Conservation (phyloP, 2,329 filamentous ascomycete genomes). For the Chaetomiaceae sp. region DNA sequence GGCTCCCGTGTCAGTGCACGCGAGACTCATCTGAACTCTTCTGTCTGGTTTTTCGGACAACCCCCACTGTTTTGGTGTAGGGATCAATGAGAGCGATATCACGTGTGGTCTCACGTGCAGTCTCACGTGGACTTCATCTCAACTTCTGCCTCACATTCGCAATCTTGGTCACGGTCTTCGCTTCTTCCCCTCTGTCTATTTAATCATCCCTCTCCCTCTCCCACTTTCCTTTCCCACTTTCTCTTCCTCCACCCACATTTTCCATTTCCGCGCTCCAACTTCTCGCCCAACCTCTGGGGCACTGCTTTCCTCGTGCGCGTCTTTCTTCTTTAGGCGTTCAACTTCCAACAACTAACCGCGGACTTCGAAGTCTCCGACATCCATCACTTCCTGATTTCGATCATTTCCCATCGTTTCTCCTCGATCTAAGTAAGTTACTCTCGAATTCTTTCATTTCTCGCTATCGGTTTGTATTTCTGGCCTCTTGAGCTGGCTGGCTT, state of each 20-base stretch:
- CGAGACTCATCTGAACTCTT: no score
- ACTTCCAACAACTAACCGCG: background rate
- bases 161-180: no score
- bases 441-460: background rate
- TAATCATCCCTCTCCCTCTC: background rate
- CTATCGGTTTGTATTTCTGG: no score
- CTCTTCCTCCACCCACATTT: background rate
- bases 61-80: no score
- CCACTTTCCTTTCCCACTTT: background rate
- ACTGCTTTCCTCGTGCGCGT: background rate
- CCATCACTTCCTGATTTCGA: background rate
- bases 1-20: no score
- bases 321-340: background rate
- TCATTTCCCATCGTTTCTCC: background rate
- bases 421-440: background rate
- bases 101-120: no score
- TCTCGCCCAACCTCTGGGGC: no score
- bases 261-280: background rate
- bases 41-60: no score
- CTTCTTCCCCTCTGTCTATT: background rate
- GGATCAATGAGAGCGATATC: no score
- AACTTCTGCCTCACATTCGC: no score
- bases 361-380: background rate
- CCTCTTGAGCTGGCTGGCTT: no score
- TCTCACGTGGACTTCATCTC: no score